A percentile compares a stretch with the other conserved stretches of the same genome.
phyloP scores from a whole-genome alignment of 345 rosid genomes.

The Fremontodendron californicum region DNA sequence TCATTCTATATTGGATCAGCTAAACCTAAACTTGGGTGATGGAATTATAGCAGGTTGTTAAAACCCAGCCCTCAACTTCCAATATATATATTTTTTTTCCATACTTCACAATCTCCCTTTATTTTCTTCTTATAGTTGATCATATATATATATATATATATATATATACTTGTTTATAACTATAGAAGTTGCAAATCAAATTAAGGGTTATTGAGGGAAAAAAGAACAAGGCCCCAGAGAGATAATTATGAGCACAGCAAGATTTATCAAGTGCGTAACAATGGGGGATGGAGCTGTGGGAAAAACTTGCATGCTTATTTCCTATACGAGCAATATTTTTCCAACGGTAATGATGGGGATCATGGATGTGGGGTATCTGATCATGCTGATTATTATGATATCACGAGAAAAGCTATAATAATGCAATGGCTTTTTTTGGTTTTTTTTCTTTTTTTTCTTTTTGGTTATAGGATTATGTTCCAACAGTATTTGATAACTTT shows the following conservation, averaged over 20 bases:
- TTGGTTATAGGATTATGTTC: constrained; percentile 47
- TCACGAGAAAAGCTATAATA: neutral
- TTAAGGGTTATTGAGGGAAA: neutral
- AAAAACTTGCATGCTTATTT: constrained; percentile 77
- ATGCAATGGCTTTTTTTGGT: neutral
- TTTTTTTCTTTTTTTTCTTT: neutral
- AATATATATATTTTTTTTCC: constrained; percentile 2
- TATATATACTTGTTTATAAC: neutral
- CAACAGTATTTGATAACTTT: constrained; percentile 58
- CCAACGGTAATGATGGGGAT: constrained; percentile 42
- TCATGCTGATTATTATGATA: neutral
- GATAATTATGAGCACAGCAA: constrained; percentile 59
- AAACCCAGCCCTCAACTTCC: constrained; percentile 1
- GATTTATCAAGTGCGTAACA: constrained; percentile 75
- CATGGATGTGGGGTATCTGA: neutral
- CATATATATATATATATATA: no score
- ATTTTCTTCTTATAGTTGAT: neutral
- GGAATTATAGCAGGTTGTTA: constrained; percentile 18
- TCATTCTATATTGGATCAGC: constrained; percentile 27
- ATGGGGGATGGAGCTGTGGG: constrained; percentile 83
- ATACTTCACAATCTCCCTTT: constrained; percentile 13
- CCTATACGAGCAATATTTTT: constrained; percentile 71
- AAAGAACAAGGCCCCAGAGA: neutral
- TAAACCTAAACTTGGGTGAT: constrained; percentile 19
- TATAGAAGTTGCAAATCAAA: neutral